These are phyloP conservation scores for Carex pumila DNA, from an alignment of 176 grass and related monocot genomes.

Conservation along the genomic window DNA sequence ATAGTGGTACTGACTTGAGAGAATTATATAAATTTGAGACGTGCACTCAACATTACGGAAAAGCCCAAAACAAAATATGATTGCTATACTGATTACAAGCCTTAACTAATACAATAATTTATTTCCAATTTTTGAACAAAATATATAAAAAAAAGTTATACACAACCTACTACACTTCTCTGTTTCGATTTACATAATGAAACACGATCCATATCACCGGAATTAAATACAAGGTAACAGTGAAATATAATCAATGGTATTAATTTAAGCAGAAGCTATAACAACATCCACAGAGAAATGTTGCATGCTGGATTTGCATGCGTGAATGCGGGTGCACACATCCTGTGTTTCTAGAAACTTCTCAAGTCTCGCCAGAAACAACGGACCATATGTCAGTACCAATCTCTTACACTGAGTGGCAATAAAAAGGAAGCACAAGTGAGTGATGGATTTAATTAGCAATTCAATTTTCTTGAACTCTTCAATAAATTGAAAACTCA, in stretches of 20 bases:
- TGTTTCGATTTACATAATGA: not conserved
- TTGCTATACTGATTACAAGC: not conserved
- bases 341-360: constrained; percentile 42
- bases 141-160: not conserved
- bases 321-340: constrained; percentile 55
- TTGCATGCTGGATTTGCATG: constrained; percentile 25
- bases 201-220: not conserved
- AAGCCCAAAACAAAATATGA: not conserved
- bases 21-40: not conserved
- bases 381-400: constrained; percentile 40
- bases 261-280: constrained; percentile 7
- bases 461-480: not conserved
- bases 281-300: not conserved
- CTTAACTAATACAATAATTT: not conserved
- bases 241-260: not conserved
- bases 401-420: constrained; percentile 61
- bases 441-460: not conserved
- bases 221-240: not conserved
- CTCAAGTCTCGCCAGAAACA: constrained; percentile 42
- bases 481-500: not conserved
- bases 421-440: not conserved
- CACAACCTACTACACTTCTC: not conserved
- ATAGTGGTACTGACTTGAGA: not conserved
- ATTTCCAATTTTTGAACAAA: not conserved
- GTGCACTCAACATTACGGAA: not conserved